Conservation (phyloP, 2,329 filamentous ascomycete species). For the Aaosphaeria arxii region DNA sequence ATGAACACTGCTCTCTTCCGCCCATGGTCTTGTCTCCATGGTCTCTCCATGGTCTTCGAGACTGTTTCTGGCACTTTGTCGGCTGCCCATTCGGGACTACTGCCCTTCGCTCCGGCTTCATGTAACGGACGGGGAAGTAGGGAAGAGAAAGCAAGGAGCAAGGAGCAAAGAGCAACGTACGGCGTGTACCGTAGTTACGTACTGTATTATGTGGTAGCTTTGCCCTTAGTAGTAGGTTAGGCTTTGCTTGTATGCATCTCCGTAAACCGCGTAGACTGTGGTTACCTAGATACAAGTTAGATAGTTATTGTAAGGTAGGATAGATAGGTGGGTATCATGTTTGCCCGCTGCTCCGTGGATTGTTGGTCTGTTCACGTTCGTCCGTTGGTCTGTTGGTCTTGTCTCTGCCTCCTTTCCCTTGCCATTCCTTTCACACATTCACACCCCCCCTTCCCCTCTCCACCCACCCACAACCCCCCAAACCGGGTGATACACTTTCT, state of each 20-base stretch:
- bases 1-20: conserved; percentile 21
- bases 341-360: too few relatives aligned
- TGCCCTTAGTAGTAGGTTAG: conserved; percentile 12
- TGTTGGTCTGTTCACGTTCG: too few relatives aligned
- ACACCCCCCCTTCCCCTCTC: too few relatives aligned
- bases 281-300: neutral
- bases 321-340: too few relatives aligned
- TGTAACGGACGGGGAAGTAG: conserved; percentile 20
- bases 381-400: too few relatives aligned
- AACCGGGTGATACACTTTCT: too few relatives aligned
- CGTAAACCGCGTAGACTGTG: conserved; percentile 4
- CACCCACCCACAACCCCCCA: too few relatives aligned
- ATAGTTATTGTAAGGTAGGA: too few relatives aligned
- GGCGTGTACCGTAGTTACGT: conserved; percentile 14
- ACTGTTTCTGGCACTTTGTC: too few relatives aligned
- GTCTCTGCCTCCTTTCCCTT: too few relatives aligned
- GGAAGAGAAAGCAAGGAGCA: conserved; percentile 30
- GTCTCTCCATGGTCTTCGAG: conserved; percentile 1
- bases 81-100: neutral
- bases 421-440: too few relatives aligned
- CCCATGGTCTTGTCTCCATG: conserved; percentile 2
- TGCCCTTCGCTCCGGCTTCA: conserved; percentile 15
- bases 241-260: conserved; percentile 16
- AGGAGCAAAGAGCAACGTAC: conserved; percentile 26
- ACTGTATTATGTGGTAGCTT: conserved; percentile 11